These are phyloP conservation scores for Castanea crenata DNA, from an alignment of 306 rosid species.

Conservation along the genomic window DNA sequence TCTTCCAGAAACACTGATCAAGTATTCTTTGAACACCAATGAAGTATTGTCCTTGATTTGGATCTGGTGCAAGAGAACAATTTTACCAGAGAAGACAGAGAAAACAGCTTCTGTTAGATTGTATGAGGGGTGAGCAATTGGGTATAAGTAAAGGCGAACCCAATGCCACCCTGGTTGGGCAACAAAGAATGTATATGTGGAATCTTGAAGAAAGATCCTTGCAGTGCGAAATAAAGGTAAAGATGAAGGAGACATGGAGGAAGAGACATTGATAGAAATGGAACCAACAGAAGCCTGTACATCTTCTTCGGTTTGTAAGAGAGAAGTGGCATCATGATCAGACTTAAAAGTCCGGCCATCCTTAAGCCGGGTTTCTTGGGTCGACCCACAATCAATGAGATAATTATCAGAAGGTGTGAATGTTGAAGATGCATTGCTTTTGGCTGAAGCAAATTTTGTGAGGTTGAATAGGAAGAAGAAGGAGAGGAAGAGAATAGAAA, in stretches of 20 bases:
- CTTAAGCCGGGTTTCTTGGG: conserved; percentile 31
- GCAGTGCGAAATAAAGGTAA: conserved; percentile 49
- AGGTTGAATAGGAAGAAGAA: conserved; percentile 10
- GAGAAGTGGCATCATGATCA: conserved; percentile 60
- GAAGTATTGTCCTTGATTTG: conserved; percentile 31
- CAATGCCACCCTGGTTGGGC: conserved; percentile 57
- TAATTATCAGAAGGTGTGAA: conserved; percentile 56
- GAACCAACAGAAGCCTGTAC: conserved; percentile 40
- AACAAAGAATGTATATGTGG: conserved; percentile 59
- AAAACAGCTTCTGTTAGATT: conserved; percentile 57
- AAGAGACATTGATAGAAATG: conserved; percentile 19
- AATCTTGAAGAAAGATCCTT: conserved; percentile 49
- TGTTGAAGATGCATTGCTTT: background rate
- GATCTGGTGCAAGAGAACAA: conserved; percentile 63
- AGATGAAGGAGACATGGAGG: conserved; percentile 35
- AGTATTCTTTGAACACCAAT: conserved; percentile 58
- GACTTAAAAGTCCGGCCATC: conserved; percentile 77
- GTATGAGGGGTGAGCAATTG: conserved; percentile 44
- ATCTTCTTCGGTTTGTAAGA: conserved; percentile 58
- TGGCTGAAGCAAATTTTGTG: conserved; percentile 9
- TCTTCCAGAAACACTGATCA: conserved; percentile 42
- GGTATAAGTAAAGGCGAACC: conserved; percentile 81
- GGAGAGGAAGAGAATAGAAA: conserved; percentile 6
- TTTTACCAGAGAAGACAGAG: conserved; percentile 42
- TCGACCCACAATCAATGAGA: conserved; percentile 74